A percentile compares a stretch with the other conserved stretches of the same genome.
phyloP scores from a whole-genome alignment of 495 filamentous ascomycete genomes.

The Viridothelium virens region DNA sequence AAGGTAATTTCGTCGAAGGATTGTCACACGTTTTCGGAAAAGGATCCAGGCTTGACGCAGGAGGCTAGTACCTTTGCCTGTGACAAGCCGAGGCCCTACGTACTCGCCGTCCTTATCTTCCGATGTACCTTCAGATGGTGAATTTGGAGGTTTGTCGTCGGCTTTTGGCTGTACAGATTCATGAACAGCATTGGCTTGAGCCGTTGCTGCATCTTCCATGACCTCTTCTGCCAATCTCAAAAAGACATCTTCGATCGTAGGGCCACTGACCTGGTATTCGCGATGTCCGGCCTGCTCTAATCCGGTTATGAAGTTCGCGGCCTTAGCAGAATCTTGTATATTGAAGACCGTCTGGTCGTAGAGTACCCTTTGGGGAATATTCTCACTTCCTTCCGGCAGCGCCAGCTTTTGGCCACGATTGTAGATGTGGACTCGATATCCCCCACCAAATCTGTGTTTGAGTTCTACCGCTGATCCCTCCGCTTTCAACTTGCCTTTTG shows the following conservation, averaged over 20 bases:
- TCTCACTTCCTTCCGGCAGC: constrained; percentile 46
- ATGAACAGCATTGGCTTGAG: constrained; percentile 8
- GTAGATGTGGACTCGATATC: constrained; percentile 67
- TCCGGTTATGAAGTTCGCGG: constrained; percentile 55
- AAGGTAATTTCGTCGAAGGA: constrained; percentile 67
- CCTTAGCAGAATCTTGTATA: constrained; percentile 52
- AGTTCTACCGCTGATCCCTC: constrained; percentile 32
- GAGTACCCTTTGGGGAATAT: constrained; percentile 48
- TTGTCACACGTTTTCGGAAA: constrained; percentile 67
- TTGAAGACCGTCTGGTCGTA: constrained; percentile 66
- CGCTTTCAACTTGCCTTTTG: constrained; percentile 32
- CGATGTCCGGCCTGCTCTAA: constrained; percentile 48
- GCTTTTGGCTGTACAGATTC: constrained; percentile 9
- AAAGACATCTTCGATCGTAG: constrained; percentile 66
- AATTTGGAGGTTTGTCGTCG: constrained; percentile 12
- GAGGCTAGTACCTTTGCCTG: constrained; percentile 57
- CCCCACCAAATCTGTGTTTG: constrained; percentile 38
- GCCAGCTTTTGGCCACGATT: constrained; percentile 39
- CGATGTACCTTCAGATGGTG: constrained; percentile 15
- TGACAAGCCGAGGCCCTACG: constrained; percentile 46
- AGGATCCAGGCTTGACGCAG: constrained; percentile 60
- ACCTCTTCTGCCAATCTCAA: constrained; percentile 69
- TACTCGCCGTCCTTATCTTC: constrained; percentile 16
- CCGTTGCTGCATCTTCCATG: constrained; percentile 22
- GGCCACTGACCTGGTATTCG: constrained; percentile 45